Conservation (phyloP, 768 basidiomycete genomes). For the Trametes elegans region DNA sequence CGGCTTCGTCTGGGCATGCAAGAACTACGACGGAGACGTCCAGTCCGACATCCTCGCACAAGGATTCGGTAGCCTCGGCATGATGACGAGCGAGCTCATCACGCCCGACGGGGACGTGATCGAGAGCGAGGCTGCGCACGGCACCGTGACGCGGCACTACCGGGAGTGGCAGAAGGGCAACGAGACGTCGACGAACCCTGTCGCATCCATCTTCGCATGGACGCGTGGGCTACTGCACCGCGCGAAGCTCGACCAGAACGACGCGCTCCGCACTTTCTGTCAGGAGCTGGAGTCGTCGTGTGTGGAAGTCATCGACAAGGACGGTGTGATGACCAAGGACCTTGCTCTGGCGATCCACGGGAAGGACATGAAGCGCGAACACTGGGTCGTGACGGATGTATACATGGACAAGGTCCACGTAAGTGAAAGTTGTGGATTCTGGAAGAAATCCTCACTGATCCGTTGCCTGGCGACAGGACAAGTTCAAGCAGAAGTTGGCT, state of each 20-base stretch:
- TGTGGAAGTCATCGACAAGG: conserved; percentile 86
- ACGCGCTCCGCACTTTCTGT: conserved; percentile 70
- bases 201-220: conserved; percentile 99
- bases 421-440: no score
- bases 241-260: conserved; percentile 88
- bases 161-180: conserved; percentile 96
- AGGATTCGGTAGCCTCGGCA: conserved; percentile 93
- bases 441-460: no score
- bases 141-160: conserved; percentile 94
- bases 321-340: conserved; percentile 97
- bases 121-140: conserved; percentile 97
- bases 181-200: conserved; percentile 98
- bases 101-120: conserved; percentile 92
- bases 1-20: conserved; percentile 72
- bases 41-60: conserved; percentile 95
- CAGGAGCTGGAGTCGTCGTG: conserved; percentile 81
- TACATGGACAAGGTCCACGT: conserved; percentile 95
- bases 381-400: conserved; percentile 94
- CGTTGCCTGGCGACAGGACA: conserved; percentile 15
- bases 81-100: conserved; percentile 97
- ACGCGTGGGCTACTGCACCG: conserved; percentile 92
- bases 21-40: conserved; percentile 58
- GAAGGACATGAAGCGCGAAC: conserved; percentile 84
- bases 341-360: conserved; percentile 93
- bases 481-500: conserved; percentile 28